Base-by-base conservation (phyloP, 1,139 yeast species). In the Scheffersomyces titani region DNA sequence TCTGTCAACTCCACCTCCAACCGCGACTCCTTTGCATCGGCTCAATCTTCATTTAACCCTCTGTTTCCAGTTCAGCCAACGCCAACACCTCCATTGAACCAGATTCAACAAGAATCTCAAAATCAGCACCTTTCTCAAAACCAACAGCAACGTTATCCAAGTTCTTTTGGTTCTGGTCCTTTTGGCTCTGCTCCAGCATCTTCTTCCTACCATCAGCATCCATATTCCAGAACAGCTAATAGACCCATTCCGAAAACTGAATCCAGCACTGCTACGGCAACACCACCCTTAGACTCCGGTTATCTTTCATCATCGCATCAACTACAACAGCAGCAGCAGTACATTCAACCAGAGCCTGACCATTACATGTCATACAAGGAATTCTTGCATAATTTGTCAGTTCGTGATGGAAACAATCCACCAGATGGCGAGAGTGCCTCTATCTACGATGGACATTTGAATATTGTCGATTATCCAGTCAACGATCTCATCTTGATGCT, bases 401-500 rank as follows among this genome's bases (percentile, higher is more conserved):
- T 59, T 13, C 70, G 71, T 52, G 76, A 74, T 51, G 57, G 50
- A 21, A 46, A 20, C 22, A 46, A 20, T n/a, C 49, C 22, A 6
- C 19, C 16, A n/a, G 18, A 18, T 19, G 47, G 22, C 13, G 51
- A 36, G 54, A 57, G 46, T 55, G 55, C 56, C 18, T 49, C 57
- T 7, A 54, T 52, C 13, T 58, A 65, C 56, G 83, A 83, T 54
- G 85, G 81, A 50, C 93, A 87, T 64, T 77, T 90, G 58, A 92
- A 91, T 69, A 90, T 93, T 55, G 93, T 92, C 18, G 90, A 87
- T 51, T 91, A 88, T 68, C 93, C 97, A 0, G 92, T 90, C 1
- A 85, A 89, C 57, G 96, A 90, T 62, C 81, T 94, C 44, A 81
- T 94, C 51, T 72, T 87, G 55, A 93, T 94, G 98, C 80, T 94